Percentiles rank a stretch among this genome's conserved stretches.
Evolutionary conservation across 805 yeast species (phyloP).

Genomic region (Myxozyma sirexii): DNA sequence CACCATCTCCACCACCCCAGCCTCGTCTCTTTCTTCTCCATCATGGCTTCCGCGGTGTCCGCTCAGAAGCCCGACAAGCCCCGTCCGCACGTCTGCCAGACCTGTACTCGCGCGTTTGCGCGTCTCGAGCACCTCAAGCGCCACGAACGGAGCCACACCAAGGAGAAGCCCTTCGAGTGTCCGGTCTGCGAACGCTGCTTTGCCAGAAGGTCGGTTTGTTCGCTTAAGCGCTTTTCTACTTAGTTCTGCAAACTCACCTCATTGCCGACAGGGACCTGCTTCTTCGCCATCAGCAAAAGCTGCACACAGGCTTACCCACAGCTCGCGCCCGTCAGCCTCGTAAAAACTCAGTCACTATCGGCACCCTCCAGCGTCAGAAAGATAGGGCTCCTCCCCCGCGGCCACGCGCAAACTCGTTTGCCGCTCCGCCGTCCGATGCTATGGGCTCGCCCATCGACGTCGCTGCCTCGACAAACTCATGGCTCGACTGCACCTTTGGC

Average conservation of each 20-base stretch:
- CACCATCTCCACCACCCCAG: neutral
- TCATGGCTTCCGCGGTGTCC: neutral
- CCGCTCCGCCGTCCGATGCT: conserved; percentile 15
- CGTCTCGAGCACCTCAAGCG: conserved; percentile 49
- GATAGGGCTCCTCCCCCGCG: conserved; percentile 8
- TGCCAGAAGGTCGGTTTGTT: conserved; percentile 72
- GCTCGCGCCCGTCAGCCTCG: conserved; percentile 26
- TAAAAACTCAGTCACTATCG: conserved; percentile 32
- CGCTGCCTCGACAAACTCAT: conserved; percentile 17
- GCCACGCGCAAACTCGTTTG: conserved; percentile 31
- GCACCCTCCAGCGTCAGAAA: conserved; percentile 27
- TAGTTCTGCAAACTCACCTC: conserved; percentile 45
- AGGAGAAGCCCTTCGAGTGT: conserved; percentile 67
- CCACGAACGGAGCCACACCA: conserved; percentile 75
- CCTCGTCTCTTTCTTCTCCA: neutral
- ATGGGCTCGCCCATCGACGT: conserved; percentile 1
- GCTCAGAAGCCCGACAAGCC: conserved; percentile 79
- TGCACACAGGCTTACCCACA: conserved; percentile 51
- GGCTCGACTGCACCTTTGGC: conserved; percentile 27
- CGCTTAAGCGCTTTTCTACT: neutral
- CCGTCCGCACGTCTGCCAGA: conserved; percentile 85
- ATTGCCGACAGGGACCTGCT: conserved; percentile 46
- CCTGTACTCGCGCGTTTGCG: conserved; percentile 95
- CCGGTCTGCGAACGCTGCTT: conserved; percentile 32
- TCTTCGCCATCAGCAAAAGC: conserved; percentile 90